Base-by-base conservation (phyloP, 768 basidiomycete genomes). In the Strobilomyces dryophilus region DNA sequence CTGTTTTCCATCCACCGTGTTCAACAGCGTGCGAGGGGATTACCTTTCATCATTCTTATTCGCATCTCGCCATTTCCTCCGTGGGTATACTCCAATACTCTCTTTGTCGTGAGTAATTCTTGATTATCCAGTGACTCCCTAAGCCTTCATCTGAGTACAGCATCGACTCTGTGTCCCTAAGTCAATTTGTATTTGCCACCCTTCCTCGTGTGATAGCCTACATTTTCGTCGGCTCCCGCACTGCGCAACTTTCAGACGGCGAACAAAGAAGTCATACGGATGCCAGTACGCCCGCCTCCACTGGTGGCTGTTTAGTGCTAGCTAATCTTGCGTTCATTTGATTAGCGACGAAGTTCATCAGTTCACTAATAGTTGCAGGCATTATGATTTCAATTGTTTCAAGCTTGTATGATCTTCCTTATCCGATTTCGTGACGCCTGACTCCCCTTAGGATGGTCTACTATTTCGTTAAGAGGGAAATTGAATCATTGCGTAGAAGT, bases 61-160 rank as follows among this genome's bases (percentile, higher is more conserved):
- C 83, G 91, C 14, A 66, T 89, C 20, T 91, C 88, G 4, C 84
- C 92, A 5, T 81, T 94, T 66, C 90, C 89, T 43, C 89, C 92
- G 3, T 92, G 89, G 87, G 86, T 87, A 0, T 94, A 92, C 62
- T 82, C 85, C n/a, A 92, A 91, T 54, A 74, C 84, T 0, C 73
- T 93, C 18, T 90, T 90, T 61, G 83, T 88, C 21, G 87, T 87
- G 59, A 71, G 84, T 74, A 34, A 55, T 47, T 45, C 14, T 50
- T 34, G 15, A 34, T 39, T 31, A 32, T 45, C 34, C 34, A 48
- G 9, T 53, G 41, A 10, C 50, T 35, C 14, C 46, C 61, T 12
- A 20, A 8, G n/a, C 12, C 41, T 17, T 34, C 42, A 61, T 37
- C 11, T n/a, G 34, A 50, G 36, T 52, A 89, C 80, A 87, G 86